Evolutionary conservation across 768 basidiomycete genomes (phyloP).

Genomic region (Russula brevipes): DNA sequence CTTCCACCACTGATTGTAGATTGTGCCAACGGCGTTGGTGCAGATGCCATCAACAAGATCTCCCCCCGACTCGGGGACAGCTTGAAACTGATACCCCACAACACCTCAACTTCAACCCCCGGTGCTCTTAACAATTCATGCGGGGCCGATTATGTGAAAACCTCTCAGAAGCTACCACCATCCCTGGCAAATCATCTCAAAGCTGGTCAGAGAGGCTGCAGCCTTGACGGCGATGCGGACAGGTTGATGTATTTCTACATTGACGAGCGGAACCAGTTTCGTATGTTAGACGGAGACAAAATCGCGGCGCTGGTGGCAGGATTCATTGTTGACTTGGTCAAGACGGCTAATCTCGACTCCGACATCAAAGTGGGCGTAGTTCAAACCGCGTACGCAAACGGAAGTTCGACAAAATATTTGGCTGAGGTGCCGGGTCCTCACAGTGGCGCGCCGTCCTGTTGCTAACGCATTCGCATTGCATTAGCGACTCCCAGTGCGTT

Average conservation of each 20-base stretch:
- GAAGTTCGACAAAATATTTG: slow-evolving; percentile 91
- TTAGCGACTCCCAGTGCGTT: slow-evolving; percentile 88
- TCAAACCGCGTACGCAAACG: slow-evolving; percentile 98
- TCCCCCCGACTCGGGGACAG: slow-evolving; percentile 51
- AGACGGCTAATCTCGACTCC: slow-evolving; percentile 72
- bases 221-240: slow-evolving; percentile 96
- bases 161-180: slow-evolving; percentile 79
- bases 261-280: slow-evolving; percentile 71
- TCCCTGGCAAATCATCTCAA: slow-evolving; percentile 58
- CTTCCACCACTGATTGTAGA: slow-evolving; percentile 72
- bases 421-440: slow-evolving; percentile 49
- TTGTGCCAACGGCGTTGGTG: slow-evolving; percentile 98
- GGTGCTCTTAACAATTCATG: slow-evolving; percentile 82
- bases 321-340: slow-evolving; percentile 87
- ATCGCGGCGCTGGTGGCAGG: slow-evolving; percentile 91
- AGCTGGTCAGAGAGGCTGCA: slow-evolving; percentile 79
- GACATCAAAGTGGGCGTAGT: slow-evolving; percentile 87
- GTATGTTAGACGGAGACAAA: slow-evolving; percentile 97
- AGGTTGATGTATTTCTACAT: slow-evolving; percentile 93
- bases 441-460: not conserved
- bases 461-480: slow-evolving; percentile 6
- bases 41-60: slow-evolving; percentile 61
- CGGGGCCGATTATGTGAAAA: slow-evolving; percentile 97
- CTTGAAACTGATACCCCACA: slow-evolving; percentile 62
- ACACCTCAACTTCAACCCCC: slow-evolving; percentile 55